A percentile compares a stretch with the other conserved stretches of the same genome.
These are phyloP conservation scores for Umbilicaria muhlenbergii DNA, from an alignment of 495 filamentous ascomycete genomes.

Conservation along the genomic window DNA sequence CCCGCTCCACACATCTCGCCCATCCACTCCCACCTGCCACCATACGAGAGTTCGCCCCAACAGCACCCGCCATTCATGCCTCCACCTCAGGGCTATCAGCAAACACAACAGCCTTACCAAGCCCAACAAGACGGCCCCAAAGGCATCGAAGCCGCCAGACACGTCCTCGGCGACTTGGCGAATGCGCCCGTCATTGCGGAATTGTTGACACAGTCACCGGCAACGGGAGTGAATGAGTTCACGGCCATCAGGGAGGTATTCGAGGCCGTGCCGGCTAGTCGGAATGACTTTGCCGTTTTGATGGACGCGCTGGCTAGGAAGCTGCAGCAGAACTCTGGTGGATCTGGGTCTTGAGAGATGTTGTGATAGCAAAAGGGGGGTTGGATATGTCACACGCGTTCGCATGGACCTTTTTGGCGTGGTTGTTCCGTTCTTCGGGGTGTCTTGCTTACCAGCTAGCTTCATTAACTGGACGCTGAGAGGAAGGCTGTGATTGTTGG, in stretches of 20 bases:
- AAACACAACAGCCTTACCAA: conserved; percentile 29
- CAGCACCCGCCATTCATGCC: conserved; percentile 12
- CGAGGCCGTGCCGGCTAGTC: conserved; percentile 9
- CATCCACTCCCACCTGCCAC: background rate
- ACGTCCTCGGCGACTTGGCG: conserved; percentile 44
- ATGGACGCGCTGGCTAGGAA: conserved; percentile 10
- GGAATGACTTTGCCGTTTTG: conserved; percentile 8
- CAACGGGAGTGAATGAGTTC: conserved; percentile 46
- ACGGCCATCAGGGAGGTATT: conserved; percentile 35
- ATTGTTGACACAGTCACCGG: conserved; percentile 47
- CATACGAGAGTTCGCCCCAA: background rate
- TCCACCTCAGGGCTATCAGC: conserved; percentile 16
- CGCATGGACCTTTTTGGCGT: too few relatives aligned
- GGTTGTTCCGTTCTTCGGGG: too few relatives aligned
- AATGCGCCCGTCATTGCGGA: conserved; percentile 48
- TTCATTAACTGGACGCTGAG: too few relatives aligned
- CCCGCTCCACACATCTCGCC: conserved; percentile 13
- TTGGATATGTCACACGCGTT: too few relatives aligned
- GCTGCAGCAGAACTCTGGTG: conserved; percentile 1
- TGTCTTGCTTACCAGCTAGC: too few relatives aligned
- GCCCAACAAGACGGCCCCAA: conserved; percentile 13
- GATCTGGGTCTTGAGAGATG: too few relatives aligned
- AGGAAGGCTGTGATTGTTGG: too few relatives aligned
- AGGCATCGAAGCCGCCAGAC: conserved; percentile 33
- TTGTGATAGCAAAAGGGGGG: too few relatives aligned